Evolutionary conservation across 176 grass and related monocot species (phyloP).

Genomic region (Cenchrus purpureus): DNA sequence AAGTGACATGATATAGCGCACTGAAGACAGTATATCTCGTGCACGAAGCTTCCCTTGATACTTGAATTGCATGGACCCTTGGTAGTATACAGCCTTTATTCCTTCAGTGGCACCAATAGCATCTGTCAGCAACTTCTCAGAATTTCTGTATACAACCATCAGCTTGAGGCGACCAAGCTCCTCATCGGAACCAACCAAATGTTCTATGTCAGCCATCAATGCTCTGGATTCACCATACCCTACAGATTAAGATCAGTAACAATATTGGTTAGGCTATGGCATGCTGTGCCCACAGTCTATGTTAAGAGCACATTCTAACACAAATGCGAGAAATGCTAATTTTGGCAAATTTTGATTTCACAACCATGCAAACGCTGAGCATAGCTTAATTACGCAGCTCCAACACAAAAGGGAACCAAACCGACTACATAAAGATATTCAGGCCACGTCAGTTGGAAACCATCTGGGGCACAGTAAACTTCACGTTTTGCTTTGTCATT

Average conservation of each 20-base stretch:
- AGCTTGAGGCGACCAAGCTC: slow-evolving; percentile 66
- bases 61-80: slow-evolving; percentile 62
- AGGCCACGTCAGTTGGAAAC: background rate
- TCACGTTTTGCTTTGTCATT: slow-evolving; percentile 6
- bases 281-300: background rate
- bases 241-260: slow-evolving; percentile 48
- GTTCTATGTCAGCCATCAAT: slow-evolving; percentile 73
- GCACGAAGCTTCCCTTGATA: slow-evolving; percentile 82
- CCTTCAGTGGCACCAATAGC: slow-evolving; percentile 68
- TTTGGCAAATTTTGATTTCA: background rate
- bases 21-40: slow-evolving; percentile 64
- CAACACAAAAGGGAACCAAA: slow-evolving; percentile 14
- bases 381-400: slow-evolving; percentile 9
- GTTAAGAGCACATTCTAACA: background rate
- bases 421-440: background rate
- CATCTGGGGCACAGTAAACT: background rate
- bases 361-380: background rate
- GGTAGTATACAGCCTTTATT: slow-evolving; percentile 77
- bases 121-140: slow-evolving; percentile 75
- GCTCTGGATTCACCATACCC: slow-evolving; percentile 91
- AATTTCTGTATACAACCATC: slow-evolving; percentile 84
- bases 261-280: background rate
- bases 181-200: slow-evolving; percentile 43
- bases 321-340: background rate
- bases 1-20: slow-evolving; percentile 66